Evolutionary conservation across 192 early-diverging fungal genomes (phyloP), one percentile per base, ranked within the genome.

Genomic region (Coemansia sp.): DNA sequence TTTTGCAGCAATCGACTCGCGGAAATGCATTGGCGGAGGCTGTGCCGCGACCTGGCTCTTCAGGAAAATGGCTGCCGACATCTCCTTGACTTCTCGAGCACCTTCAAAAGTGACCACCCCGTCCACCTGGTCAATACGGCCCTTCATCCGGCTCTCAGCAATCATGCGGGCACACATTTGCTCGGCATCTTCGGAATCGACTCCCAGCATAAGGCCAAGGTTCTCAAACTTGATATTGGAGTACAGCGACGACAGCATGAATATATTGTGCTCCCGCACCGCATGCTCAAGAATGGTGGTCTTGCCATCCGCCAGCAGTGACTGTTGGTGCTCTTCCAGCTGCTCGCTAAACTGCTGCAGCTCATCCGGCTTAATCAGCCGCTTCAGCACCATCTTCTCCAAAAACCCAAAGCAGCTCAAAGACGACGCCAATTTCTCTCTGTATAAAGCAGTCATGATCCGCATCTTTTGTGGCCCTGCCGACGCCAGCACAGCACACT

Each of bases 371-470:
- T 85, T 82, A 47, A 95, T 83, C 11, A 96, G 85, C 3, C 93
- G 87, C 68, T 91, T 93, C 38, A 96, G 71, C 52, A 94, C 93
- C 88, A 97, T 96, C 76, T 94, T 97, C 61, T 94, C 91, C 40
- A 98, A 62, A n/a, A 98, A 84, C 13, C 83, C 68, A 44, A 84
- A 89, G 33, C 80, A 72, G 5, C 87, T 80, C 16, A 88, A 79
- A n/a, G 90, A 83, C 14, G 90, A 83, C 12, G 90, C 85, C 36
- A 93, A 85, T 48, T 96, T 91, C 67, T 97, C 93, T 60, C 91
- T 93, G 73, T 95, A 90, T 20, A 99, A 73, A 3, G 87, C 91
- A 0, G 94, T 88, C 43, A 99, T 77, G 63, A 88, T 82, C 12
- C 94, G 86, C 33, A 88, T 85, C 35, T 95, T 83, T 42, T 88